Evolutionary conservation across 495 filamentous ascomycete species (phyloP), one percentile per base, ranked within the genome.

Genomic region (Penicillium canariense): DNA sequence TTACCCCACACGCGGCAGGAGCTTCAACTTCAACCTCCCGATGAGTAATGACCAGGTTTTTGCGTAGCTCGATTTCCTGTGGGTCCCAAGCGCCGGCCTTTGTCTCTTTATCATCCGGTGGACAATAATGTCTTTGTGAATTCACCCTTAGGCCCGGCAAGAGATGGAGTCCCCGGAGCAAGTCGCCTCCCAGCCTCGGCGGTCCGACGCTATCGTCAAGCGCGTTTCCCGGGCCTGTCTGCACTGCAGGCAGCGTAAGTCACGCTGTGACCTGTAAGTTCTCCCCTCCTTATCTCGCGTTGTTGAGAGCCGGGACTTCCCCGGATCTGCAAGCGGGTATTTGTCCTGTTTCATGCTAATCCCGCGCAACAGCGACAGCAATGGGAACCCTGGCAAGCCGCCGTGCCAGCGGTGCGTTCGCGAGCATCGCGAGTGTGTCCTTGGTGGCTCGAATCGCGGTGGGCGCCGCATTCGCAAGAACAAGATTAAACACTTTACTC

Each of bases 161-260:
- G 32, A 56, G 27, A 60, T 63, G 50, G 50, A 57, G 46, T 60
- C 57, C 20, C 57, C 59, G 45, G 52, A 51, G 42, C 55, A 58
- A 22, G 34, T 23, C 40, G 50, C 39, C 18, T 38, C 55, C 14
- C 52, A 48, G 20, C n/a, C n/a, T n/a, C 39, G 55, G 22, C 63
- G 59, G 49, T 49, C 57, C 23, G 65, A 68, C 52, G 61, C 65
- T 20, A 45, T 67, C 57, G 73, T 74, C 56, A 85, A 83, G 71
- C 75, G 84, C 47, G 82, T 83, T 2, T 84, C 83, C 27, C 72
- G 81, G 44, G 84, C 84, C 11, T 87, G 84, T 68, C 63, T 86
- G 54, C 77, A 82, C 55, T 87, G 84, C 63, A 61, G 83, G 43
- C 82, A 81, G 68, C 70, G 84, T 55, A 87, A 87, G 64, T 82